Base-by-base conservation (phyloP, 2,329 filamentous ascomycete species). In the Nannizzia gypsea region DNA sequence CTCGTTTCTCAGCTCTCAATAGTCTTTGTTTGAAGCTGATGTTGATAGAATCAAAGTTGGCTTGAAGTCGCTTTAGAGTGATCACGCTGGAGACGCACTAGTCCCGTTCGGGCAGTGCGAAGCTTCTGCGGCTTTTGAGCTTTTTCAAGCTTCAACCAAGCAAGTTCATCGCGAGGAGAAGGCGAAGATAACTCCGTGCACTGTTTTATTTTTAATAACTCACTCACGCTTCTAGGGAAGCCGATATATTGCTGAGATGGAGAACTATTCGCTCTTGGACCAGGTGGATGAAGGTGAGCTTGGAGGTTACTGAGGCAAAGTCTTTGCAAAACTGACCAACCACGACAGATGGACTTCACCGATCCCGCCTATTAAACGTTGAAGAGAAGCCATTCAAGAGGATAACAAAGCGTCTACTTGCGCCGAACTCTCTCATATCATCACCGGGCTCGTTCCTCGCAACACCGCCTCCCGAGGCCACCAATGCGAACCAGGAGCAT, bases 301-400 rank as follows among this genome's bases (percentile, higher is more conserved):
- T 2, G 26, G 31, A 34, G n/a, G 3, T n/a, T 6, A 13, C 54
- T 55, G 13, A 36, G 20, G 2, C 36, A 50, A 36, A 24, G 57
- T 17, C 31, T 58, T 46, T 59, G 13, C 36, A 38, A 15, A 9
- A 8, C 34, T 56, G 34, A 56, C 34, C 9, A 42, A 60, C 56
- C 9, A 6, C 54, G 60, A 46, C 67, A 85, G 86, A 90, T 72
- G 86, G 90, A 64, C 85, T 96, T 40, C 92, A 96, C 77, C 92
- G 91, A 69, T 82, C 82, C 31, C 89, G 92, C 46, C 86, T 96
- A 3, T 82, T 96, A 40, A 88, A 89, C 64, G 87, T 96, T 63
- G 92, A 97, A 77, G 89, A 95, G 70, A 90, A 90, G 61, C 90
- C 90, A 0, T 96, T 95, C 77, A 89, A 89, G 72, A 87, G 91